Conservation (phyloP, 306 rosid genomes). For the Lablab purpureus region DNA sequence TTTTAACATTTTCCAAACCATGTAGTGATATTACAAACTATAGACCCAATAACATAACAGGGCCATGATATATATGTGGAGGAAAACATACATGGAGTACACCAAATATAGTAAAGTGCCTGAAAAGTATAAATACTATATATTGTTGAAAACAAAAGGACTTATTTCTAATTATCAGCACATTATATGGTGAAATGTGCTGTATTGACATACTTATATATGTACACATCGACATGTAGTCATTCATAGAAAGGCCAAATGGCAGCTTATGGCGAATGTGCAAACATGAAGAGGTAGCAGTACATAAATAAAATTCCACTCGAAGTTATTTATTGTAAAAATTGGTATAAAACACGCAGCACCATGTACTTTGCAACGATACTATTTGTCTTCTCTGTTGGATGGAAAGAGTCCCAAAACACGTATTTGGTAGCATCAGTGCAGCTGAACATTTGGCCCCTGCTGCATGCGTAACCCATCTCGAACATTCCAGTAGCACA, state of each 20-base stretch:
- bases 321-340: conserved; percentile 31
- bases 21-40: conserved; percentile 12
- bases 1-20: conserved; percentile 21
- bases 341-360: conserved; percentile 41
- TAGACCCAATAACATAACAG: conserved; percentile 1
- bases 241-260: conserved; percentile 25
- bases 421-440: conserved; percentile 75
- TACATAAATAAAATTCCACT: conserved; percentile 18
- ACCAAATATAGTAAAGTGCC: neutral
- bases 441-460: conserved; percentile 65
- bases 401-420: conserved; percentile 70
- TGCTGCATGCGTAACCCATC: conserved; percentile 88
- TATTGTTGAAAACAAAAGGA: conserved; percentile 26
- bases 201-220: conserved; percentile 23
- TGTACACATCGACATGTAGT: conserved; percentile 32
- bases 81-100: neutral
- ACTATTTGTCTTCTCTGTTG: conserved; percentile 61
- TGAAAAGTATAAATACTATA: conserved; percentile 14
- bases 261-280: conserved; percentile 21
- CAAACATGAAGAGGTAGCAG: conserved; percentile 9
- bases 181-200: conserved; percentile 45
- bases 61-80: conserved; percentile 10
- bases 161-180: conserved; percentile 45
- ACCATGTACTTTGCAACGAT: conserved; percentile 53
- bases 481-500: conserved; percentile 88